Base-by-base conservation (phyloP, 768 basidiomycete species). In the Wakefieldia striispora region DNA sequence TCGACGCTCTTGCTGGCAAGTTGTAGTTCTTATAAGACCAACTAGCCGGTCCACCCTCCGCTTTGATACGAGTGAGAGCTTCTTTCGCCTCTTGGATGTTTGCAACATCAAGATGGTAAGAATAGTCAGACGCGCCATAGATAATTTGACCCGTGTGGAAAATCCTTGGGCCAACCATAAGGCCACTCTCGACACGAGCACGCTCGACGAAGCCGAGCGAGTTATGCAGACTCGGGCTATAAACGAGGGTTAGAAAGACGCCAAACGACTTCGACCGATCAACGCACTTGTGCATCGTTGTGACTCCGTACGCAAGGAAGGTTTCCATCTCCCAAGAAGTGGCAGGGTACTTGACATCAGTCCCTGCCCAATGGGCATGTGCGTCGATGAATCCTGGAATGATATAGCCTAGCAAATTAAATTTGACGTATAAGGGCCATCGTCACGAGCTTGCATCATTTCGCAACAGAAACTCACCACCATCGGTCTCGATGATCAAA, bases 1-100 rank as follows among this genome's bases (percentile, higher is more conserved):
- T 74, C 14, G 86, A 83, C 24, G 86, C 84, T 16, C 83, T 75
- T 20, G 79, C 79, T 16, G 87, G 86, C 16, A 85, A 59, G 51
- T 85, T 84, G 56, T 89, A 88, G 55, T 88, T 89, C 69, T 89
- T 89, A 63, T 89, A 88, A 8, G 86, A 88, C 56, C 83, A 84
- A 53, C 77, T 80, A 1, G 80, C 77, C 12, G 80, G 76, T 4
- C 87, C 87, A 27, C 84, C 86, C 62, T 89, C 86, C 4, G 72
- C 83, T 54, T 85, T 86, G 60, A 88, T 81, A 49, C 87, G 78
- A 9, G 76, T 67, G 34, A 89, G 73, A 3, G 85, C 84, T 45
- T 84, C 81, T 51, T 72, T 66, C 3, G 87, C 87, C 62, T 88
- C 86, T 4, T 69, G 74, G 53, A 77, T 70, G 44, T 78, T 80